These are phyloP conservation scores for Azolla pinnata DNA, from an alignment of 75 land plant genomes.

Conservation along the genomic window DNA sequence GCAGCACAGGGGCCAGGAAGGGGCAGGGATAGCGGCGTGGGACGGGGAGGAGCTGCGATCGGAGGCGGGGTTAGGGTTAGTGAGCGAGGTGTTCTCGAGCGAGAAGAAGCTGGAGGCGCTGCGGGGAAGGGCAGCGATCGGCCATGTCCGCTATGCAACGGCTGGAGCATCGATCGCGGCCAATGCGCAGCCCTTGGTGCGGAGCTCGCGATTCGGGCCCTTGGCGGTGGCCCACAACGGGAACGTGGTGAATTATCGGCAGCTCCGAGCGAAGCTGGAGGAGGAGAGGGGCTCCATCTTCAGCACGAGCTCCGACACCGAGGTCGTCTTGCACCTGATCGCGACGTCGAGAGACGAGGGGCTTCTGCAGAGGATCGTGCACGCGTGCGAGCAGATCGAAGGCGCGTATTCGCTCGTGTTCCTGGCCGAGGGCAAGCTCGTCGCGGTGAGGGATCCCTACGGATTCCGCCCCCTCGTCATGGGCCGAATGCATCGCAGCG, in stretches of 20 bases:
- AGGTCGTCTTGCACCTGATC: constrained; percentile 34
- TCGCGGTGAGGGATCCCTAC: constrained; percentile 77
- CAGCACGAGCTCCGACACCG: constrained; percentile 18
- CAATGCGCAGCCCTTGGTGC: constrained; percentile 25
- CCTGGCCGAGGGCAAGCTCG: constrained; percentile 68
- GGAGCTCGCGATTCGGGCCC: constrained; percentile 16
- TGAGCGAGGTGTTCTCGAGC: constrained; percentile 17
- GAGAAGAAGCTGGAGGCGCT: constrained; percentile 6
- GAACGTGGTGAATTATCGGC: constrained; percentile 19
- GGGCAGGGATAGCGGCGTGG: constrained; percentile 20
- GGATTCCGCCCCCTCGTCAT: constrained; percentile 92
- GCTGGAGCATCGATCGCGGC: constrained; percentile 15
- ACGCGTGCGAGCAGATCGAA: constrained; percentile 48
- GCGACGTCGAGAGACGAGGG: constrained; percentile 30
- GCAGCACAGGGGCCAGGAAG: constrained; percentile 31
- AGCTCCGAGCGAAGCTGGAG: constrained; percentile 11
- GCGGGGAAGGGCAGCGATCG: constrained; percentile 10
- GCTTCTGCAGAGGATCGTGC: constrained; percentile 18
- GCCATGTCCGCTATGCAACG: constrained; percentile 25
- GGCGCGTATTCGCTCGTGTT: constrained; percentile 92
- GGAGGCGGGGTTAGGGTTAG: constrained; percentile 19
- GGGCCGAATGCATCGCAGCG: constrained; percentile 61
- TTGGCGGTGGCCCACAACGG: constrained; percentile 22
- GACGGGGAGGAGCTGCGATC: constrained; percentile 4
- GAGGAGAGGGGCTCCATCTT: constrained; percentile 22